Base-by-base conservation (phyloP, 306 rosid genomes). In the Argentina anserina region DNA sequence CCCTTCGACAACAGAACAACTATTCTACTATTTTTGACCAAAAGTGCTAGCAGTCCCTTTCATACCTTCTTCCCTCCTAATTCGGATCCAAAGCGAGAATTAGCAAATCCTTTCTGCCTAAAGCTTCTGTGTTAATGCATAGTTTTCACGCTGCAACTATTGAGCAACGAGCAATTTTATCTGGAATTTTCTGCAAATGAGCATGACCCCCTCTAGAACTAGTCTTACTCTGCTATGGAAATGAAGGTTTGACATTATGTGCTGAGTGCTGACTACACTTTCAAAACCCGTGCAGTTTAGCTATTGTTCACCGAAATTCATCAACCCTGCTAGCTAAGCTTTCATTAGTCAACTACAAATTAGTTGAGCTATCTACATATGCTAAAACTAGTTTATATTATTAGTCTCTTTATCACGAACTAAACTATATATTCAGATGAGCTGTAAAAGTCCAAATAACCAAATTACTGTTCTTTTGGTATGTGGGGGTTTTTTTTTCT, bases 1-100 rank as follows among this genome's bases (percentile, higher is more conserved):
- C 34, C 0, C 25, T 42, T 47, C 23, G 55, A 40, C 33, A 39
- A 39, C 21, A 39, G 9, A 39, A 1, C 41, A 39, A 1, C 41
- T 18, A 61, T 61, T 34, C 26, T 61, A 61, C 42, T 34, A 25
- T 26, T 18, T 9, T 75, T 75, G 53, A 65, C 72, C n/a, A 55
- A 70, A 70, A 39, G 65, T 37, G 74, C 74, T 13, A 61, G 67
- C 67, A 9, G 49, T 3, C 74, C 71, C 55, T 67, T 36, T 11
- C 69, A 64, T n/a, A 49, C 7, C 43, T 53, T 58, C 65, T 37
- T 42, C 5, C 74, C 50, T 42, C 5, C 74, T 49, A 36, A 53
- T 36, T n/a, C 17, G 65, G 15, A 70, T 53, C 64, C 65, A 37
- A 70, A 71, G 65, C 70, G 65, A 55, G 42, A 61, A 39, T 17